Conservation (phyloP, 2,329 filamentous ascomycete genomes). For the Fusarium denticulatum region DNA sequence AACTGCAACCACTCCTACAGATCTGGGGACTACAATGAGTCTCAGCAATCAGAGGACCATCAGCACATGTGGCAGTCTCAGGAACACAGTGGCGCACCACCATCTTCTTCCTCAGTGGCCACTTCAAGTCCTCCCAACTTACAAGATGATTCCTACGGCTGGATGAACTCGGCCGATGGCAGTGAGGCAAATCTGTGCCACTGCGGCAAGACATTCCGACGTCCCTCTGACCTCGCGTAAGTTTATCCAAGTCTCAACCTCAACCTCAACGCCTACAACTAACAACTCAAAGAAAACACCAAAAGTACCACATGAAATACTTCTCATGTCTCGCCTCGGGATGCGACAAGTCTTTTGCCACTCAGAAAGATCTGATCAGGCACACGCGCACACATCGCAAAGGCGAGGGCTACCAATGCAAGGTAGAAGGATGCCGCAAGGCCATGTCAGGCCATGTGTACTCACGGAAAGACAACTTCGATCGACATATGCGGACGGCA, state of each 20-base stretch:
- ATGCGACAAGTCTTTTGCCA: constrained; percentile 42
- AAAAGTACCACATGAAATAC: constrained; percentile 45
- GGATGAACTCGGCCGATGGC: constrained; percentile 15
- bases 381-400: constrained; percentile 42
- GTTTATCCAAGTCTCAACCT: neutral
- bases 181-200: constrained; percentile 35
- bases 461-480: constrained; percentile 44
- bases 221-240: constrained; percentile 43
- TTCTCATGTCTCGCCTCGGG: constrained; percentile 41
- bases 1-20: constrained; percentile 22
- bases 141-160: constrained; percentile 33
- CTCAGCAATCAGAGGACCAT: constrained; percentile 30
- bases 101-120: constrained; percentile 33
- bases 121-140: constrained; percentile 37
- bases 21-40: constrained; percentile 19
- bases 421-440: constrained; percentile 42
- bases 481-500: constrained; percentile 43
- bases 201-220: constrained; percentile 41
- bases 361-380: constrained; percentile 41
- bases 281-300: constrained; percentile 36
- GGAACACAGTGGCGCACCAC: constrained; percentile 24
- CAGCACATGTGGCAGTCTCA: constrained; percentile 32
- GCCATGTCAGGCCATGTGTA: constrained; percentile 42
- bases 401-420: constrained; percentile 41
- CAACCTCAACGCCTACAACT: neutral